Conservation (phyloP, 2,329 filamentous ascomycete genomes). For the Fusarium sp. region DNA sequence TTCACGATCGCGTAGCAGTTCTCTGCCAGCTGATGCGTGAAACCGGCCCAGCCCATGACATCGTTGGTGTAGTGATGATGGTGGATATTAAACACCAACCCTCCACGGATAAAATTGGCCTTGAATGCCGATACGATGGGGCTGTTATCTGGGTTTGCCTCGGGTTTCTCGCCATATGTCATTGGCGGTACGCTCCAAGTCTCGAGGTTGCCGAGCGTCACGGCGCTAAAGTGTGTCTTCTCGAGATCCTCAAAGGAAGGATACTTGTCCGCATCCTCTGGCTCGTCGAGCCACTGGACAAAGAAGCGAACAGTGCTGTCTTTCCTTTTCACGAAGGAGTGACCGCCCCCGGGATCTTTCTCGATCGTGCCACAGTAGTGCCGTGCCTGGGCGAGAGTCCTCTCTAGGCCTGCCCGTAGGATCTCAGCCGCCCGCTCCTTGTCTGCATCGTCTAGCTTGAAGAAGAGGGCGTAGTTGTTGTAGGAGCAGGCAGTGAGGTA, state of each 20-base stretch:
- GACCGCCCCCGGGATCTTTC: conserved; percentile 53
- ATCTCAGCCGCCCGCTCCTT: conserved; percentile 47
- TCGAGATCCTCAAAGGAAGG: conserved; percentile 59
- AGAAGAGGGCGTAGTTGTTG: conserved; percentile 59
- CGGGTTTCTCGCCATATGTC: conserved; percentile 58
- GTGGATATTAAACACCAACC: conserved; percentile 60
- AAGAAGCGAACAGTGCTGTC: conserved; percentile 55
- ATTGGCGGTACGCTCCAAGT: conserved; percentile 56
- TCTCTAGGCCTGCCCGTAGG: conserved; percentile 55
- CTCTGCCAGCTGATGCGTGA: conserved; percentile 59
- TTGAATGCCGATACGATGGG: conserved; percentile 58
- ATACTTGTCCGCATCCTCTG: conserved; percentile 45
- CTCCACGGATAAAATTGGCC: conserved; percentile 59
- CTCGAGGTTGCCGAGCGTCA: conserved; percentile 52
- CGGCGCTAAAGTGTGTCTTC: conserved; percentile 52
- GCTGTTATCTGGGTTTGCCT: conserved; percentile 53
- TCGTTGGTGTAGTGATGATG: conserved; percentile 62
- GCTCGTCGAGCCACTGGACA: conserved; percentile 56
- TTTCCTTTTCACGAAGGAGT: conserved; percentile 56
- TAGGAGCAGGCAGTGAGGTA: conserved; percentile 53
- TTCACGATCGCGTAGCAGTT: conserved; percentile 57
- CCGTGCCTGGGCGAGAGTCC: conserved; percentile 55
- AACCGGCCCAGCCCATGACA: conserved; percentile 59
- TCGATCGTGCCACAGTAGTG: conserved; percentile 60
- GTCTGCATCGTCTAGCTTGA: conserved; percentile 52